Conservation (phyloP, 2,329 filamentous ascomycete genomes). For the Penicillium sp. region DNA sequence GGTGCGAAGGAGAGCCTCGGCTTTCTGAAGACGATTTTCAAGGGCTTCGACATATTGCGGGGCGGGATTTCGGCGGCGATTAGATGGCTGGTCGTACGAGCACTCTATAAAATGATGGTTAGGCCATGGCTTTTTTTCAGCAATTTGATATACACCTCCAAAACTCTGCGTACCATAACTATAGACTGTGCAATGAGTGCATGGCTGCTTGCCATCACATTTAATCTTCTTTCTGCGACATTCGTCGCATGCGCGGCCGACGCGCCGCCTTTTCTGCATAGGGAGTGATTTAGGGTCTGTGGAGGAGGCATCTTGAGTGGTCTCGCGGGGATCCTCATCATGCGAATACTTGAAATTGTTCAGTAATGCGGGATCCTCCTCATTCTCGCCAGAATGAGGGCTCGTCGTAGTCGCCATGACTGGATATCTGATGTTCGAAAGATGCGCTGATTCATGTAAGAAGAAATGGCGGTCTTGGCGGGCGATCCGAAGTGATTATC, state of each 20-base stretch:
- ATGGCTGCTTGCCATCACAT: conserved; percentile 82
- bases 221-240: conserved; percentile 85
- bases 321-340: conserved; percentile 20
- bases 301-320: conserved; percentile 23
- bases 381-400: conserved; percentile 30
- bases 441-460: conserved; percentile 25
- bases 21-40: conserved; percentile 77
- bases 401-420: conserved; percentile 30
- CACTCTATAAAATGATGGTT: conserved; percentile 63
- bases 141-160: not conserved
- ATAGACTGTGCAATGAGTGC: conserved; percentile 96
- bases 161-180: conserved; percentile 73
- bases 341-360: conserved; percentile 16
- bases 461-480: conserved; percentile 18
- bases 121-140: conserved; percentile 8
- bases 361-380: conserved; percentile 28
- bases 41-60: conserved; percentile 91
- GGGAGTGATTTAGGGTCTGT: conserved; percentile 46
- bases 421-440: conserved; percentile 10
- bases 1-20: conserved; percentile 74
- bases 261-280: conserved; percentile 72
- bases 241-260: conserved; percentile 78
- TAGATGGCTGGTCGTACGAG: conserved; percentile 93
- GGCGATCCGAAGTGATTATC: conserved; percentile 15
- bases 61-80: conserved; percentile 82